These are phyloP conservation scores for Euphorbia lathyris DNA, from an alignment of 345 rosid species.

Conservation along the genomic window DNA sequence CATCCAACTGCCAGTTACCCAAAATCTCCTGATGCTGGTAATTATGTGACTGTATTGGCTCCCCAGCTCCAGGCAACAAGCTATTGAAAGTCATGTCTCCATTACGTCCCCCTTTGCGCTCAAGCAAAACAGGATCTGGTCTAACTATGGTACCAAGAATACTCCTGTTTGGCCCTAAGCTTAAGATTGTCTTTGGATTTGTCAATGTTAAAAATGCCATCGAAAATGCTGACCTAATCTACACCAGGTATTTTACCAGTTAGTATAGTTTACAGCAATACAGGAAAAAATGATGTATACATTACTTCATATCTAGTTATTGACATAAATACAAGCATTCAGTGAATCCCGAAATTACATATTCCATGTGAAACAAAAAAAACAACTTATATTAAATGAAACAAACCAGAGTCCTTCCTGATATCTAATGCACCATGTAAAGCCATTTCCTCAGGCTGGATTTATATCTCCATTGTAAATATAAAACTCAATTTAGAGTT, in stretches of 20 bases:
- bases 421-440: not conserved
- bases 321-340: not conserved
- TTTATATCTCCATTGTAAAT: not conserved
- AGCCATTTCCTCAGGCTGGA: not conserved
- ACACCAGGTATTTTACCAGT: conserved; percentile 16
- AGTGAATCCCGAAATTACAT: conserved; percentile 1
- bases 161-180: conserved; percentile 69
- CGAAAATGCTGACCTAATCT: conserved; percentile 90
- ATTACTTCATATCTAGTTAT: not conserved
- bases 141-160: conserved; percentile 91
- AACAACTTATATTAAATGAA: not conserved
- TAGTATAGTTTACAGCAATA: not conserved
- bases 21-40: conserved; percentile 46
- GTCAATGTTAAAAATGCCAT: conserved; percentile 78
- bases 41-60: conserved; percentile 40
- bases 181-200: conserved; percentile 52
- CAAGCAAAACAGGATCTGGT: conserved; percentile 62
- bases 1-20: conserved; percentile 70
- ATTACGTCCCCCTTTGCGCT: conserved; percentile 73
- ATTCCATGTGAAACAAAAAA: not conserved
- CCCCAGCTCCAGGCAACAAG: conserved; percentile 87
- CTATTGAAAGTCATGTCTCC: conserved; percentile 63
- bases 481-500: not conserved
- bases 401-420: not conserved
- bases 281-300: not conserved